Evolutionary conservation across 1,284 basidiomycete species (phyloP).

Genomic region (Takashimella tepidaria): DNA sequence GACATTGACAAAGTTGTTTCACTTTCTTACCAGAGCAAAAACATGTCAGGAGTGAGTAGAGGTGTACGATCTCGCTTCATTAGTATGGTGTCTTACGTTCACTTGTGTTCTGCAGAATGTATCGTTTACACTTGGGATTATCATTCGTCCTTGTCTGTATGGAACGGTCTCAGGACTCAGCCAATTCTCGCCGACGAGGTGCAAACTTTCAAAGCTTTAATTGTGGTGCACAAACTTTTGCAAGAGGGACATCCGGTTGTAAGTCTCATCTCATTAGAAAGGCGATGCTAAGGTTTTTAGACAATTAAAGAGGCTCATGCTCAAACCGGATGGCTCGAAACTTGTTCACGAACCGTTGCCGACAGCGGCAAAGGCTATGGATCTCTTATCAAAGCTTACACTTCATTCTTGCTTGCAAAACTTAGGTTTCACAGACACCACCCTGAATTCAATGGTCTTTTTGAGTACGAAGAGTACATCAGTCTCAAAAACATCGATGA

Average conservation of each 20-base stretch:
- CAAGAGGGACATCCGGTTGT: conserved; percentile 93
- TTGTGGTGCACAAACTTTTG: conserved; percentile 90
- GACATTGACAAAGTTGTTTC: too few species aligned
- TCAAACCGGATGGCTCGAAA: conserved; percentile 95
- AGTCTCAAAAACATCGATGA: conserved; percentile 93
- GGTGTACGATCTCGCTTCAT: too few species aligned
- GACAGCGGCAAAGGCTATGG: conserved; percentile 83
- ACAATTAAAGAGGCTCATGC: conserved; percentile 90
- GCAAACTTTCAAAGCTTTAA: conserved; percentile 92
- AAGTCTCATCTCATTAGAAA: conserved; percentile 38
- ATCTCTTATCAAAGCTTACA: conserved; percentile 85
- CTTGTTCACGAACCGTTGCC: conserved; percentile 80
- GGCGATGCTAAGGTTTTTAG: conserved; percentile 50
- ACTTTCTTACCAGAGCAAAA: conserved; percentile 77
- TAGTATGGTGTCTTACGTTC: too few species aligned
- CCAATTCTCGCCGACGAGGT: conserved; percentile 92
- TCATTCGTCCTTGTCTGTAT: conserved; percentile 92
- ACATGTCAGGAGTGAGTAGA: conserved; percentile 81
- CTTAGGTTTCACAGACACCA: conserved; percentile 87
- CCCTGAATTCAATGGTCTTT: conserved; percentile 91
- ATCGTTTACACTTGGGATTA: conserved; percentile 99
- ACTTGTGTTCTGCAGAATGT: conserved; percentile 59
- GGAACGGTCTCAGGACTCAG: conserved; percentile 90
- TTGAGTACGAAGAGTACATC: conserved; percentile 96
- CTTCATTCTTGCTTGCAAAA: conserved; percentile 90